phyloP scores from a whole-genome alignment of 1,284 basidiomycete genomes.

The Ganoderma multipileum region DNA sequence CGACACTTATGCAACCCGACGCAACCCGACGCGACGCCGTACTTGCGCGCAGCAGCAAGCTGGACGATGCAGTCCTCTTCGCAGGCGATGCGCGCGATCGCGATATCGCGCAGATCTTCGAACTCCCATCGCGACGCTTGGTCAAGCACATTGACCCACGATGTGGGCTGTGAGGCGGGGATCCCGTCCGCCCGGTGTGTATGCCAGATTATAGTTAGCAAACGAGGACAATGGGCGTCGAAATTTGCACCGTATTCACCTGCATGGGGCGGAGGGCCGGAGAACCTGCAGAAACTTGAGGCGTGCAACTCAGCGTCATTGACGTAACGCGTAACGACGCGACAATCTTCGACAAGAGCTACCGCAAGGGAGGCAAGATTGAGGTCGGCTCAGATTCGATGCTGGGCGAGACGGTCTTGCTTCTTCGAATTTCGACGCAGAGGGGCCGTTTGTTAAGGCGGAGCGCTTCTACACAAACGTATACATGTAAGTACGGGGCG shows the following conservation, averaged over 20 bases:
- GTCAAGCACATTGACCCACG: constrained; percentile 5
- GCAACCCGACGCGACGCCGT: no score
- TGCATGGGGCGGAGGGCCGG: not conserved
- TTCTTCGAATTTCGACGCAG: no score
- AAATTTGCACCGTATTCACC: not conserved
- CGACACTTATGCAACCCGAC: no score
- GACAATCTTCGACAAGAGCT: no score
- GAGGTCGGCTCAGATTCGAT: no score
- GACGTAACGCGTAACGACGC: no score
- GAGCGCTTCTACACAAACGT: constrained; percentile 25
- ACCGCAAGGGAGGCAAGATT: no score
- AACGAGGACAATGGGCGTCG: not conserved
- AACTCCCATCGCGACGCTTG: constrained; percentile 1
- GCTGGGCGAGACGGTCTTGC: no score
- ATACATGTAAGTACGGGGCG: no score
- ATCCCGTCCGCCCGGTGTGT: not conserved
- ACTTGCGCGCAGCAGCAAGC: constrained; percentile 4
- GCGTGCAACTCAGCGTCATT: no score
- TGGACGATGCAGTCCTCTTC: constrained; percentile 4
- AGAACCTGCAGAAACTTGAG: constrained; percentile 2
- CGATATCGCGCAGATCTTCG: not conserved
- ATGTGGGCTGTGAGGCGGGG: not conserved
- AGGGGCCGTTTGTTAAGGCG: no score
- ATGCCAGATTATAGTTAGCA: not conserved
- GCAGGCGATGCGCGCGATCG: not conserved